Percentiles rank a stretch among this genome's conserved stretches.
Conservation (phyloP, 805 yeast species). For the Saccharomyces mikatae region DNA sequence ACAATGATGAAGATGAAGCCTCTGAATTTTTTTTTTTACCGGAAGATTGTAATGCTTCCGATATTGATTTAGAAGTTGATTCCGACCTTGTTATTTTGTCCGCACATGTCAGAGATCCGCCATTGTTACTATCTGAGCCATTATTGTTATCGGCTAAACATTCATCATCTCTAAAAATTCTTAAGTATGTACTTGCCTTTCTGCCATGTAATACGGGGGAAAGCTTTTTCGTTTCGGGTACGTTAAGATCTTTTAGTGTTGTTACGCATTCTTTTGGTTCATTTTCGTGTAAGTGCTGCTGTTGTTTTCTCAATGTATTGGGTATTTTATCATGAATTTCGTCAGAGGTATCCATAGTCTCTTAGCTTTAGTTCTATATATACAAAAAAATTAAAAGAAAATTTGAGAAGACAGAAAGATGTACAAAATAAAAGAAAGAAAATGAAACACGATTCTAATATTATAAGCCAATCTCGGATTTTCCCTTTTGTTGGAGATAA, state of each 20-base stretch:
- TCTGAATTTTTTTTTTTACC: not conserved
- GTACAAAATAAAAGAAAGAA: not conserved
- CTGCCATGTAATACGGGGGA: constrained; percentile 27
- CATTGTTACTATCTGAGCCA: not conserved
- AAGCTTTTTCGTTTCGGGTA: constrained; percentile 16
- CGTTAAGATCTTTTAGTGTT: constrained; percentile 22
- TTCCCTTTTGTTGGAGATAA: not conserved
- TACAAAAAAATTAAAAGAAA: not conserved
- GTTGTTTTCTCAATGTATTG: not conserved
- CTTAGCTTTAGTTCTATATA: not conserved
- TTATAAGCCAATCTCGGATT: not conserved
- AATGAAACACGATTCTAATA: not conserved
- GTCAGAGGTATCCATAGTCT: not conserved
- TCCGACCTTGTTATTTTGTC: not conserved
- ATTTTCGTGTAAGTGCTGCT: not conserved
- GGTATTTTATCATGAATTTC: not conserved
- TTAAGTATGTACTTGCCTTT: constrained; percentile 28
- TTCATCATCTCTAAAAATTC: constrained; percentile 29
- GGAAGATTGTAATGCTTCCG: not conserved
- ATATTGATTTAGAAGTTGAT: not conserved
- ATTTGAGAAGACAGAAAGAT: not conserved
- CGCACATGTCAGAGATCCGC: not conserved
- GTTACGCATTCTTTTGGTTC: constrained; percentile 1
- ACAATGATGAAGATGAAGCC: not conserved
- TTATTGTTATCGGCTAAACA: not conserved